These are phyloP conservation scores for Aleurites moluccanus DNA, from an alignment of 441 rosid genomes.

Conservation along the genomic window DNA sequence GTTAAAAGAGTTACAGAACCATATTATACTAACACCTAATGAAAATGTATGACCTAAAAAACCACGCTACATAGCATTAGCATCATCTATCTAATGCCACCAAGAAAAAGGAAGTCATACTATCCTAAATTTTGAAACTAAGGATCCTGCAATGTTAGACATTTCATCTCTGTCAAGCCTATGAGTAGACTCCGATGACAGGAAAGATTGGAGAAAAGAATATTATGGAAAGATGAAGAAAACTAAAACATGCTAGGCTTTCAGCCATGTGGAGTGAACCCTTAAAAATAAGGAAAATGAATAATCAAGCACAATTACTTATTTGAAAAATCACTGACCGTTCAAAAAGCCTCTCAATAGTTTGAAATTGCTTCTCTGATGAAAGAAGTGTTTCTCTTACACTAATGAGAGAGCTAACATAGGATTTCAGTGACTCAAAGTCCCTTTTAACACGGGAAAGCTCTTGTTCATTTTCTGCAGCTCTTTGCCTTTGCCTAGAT, in stretches of 20 bases:
- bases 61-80: not conserved
- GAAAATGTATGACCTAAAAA: not conserved
- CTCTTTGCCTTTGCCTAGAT: constrained; percentile 68
- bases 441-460: constrained; percentile 81
- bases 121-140: not conserved
- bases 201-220: not conserved
- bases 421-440: constrained; percentile 79
- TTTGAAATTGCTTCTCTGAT: constrained; percentile 78
- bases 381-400: constrained; percentile 83
- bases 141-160: not conserved
- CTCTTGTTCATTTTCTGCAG: constrained; percentile 87
- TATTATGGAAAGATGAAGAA: too few relatives aligned
- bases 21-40: not conserved
- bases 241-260: not conserved
- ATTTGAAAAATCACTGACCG: constrained; percentile 46
- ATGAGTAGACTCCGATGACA: not conserved
- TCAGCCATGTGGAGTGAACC: constrained; percentile 4
- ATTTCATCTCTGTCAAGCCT: not conserved
- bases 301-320: constrained; percentile 21
- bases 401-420: constrained; percentile 67
- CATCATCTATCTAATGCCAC: not conserved
- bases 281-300: constrained; percentile 1
- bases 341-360: constrained; percentile 76
- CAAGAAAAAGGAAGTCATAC: not conserved
- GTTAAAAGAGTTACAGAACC: not conserved